phyloP scores from a whole-genome alignment of 1,284 basidiomycete genomes.

The Cystobasidium pallidum region DNA sequence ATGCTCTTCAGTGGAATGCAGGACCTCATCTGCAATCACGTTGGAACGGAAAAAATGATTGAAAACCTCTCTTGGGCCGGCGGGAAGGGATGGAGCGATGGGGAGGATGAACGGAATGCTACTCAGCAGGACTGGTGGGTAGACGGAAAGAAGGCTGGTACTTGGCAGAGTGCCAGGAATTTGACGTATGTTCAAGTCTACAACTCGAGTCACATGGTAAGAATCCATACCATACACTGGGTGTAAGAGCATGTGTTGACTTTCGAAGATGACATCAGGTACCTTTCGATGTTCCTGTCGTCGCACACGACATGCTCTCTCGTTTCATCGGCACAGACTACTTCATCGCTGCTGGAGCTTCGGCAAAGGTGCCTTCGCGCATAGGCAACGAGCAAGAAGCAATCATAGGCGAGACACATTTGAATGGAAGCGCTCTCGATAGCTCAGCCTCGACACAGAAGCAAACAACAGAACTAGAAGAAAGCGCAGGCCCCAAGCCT shows the following conservation, averaged over 20 bases:
- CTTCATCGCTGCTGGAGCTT: conserved; percentile 71
- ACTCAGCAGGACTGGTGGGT: conserved; percentile 74
- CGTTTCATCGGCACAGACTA: conserved; percentile 92
- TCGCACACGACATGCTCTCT: conserved; percentile 95
- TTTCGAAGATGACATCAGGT: conserved; percentile 60
- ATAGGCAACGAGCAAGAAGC: conserved; percentile 71
- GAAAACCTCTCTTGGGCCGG: conserved; percentile 83
- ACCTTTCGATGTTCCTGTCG: conserved; percentile 84
- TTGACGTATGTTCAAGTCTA: conserved; percentile 86
- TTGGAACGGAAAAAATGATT: conserved; percentile 85
- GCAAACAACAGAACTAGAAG: conserved; percentile 58
- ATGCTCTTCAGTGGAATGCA: conserved; percentile 93
- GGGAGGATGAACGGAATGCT: background rate
- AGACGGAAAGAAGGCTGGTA: conserved; percentile 75
- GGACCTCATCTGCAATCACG: conserved; percentile 93
- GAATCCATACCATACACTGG: conserved; percentile 6
- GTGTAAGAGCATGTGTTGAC: background rate
- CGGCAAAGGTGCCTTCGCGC: conserved; percentile 71
- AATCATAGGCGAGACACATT: conserved; percentile 57
- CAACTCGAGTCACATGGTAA: conserved; percentile 84
- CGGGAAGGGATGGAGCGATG: conserved; percentile 56
- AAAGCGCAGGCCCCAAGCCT: conserved; percentile 69
- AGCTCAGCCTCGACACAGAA: conserved; percentile 26
- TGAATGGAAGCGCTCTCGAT: conserved; percentile 53
- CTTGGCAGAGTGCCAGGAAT: conserved; percentile 85